Evolutionary conservation across 805 yeast genomes (phyloP), one percentile per base, ranked within the genome.

Genomic region (Geotrichum ghanense): DNA sequence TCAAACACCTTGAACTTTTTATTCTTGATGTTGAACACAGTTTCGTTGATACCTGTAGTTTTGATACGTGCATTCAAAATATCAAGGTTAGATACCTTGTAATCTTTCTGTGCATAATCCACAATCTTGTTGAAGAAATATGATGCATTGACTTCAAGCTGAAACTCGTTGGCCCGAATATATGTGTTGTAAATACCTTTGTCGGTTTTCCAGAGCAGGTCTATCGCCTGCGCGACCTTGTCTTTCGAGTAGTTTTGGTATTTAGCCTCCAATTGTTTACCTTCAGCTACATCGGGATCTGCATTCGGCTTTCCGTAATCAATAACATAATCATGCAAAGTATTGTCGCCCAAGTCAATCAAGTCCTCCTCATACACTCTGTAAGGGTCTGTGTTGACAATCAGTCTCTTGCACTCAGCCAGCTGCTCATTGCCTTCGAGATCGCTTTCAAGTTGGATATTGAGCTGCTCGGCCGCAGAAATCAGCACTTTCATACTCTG

Each of bases 31-130:
- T 72, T 71, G 66, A 92, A 89, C 46, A 72, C 75, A 3, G 92
- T 83, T 62, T 90, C 95, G 1, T 94, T 83, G 45, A 92, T 87
- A 2, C 98, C 98, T 0, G 97, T 89, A 12, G 98, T 90, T 65
- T 90, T 89, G 56, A 92, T 85, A 27, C 98, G 72, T 3, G 96
- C 97, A 56, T 76, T 81, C 53, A 92, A 67, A 47, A 92, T 88
- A 63, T 92, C 98, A 47, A 74, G 78, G 63, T 90, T 87, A 5
- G 78, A 65, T 51, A 95, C 89, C 7, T 73, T 56, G 60, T 87
- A 89, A 49, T 70, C 66, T 0, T 77, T 76, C 47, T 76, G 69
- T 1, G 83, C 78, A 63, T 86, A 81, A 42, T 78, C 75, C 44
- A 59, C 60, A n/a, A 84, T 76, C 53, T 81, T 76, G 34, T 81